Base-by-base conservation (phyloP, 73 alveolate species). In the Effrenium voratum region DNA sequence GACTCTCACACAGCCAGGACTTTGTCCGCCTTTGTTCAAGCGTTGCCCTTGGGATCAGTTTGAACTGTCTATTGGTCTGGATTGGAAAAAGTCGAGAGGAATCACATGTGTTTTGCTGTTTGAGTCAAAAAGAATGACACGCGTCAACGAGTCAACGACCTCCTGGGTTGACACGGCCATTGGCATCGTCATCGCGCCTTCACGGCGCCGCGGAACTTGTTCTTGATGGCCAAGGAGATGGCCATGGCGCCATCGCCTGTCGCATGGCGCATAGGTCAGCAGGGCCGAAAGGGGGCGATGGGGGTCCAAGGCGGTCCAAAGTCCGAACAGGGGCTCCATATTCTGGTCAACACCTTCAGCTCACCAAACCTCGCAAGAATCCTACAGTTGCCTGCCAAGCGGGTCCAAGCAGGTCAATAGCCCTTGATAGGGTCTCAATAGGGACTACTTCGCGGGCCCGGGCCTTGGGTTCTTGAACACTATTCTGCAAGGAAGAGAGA, bases 211-310 rank as follows among this genome's bases (percentile, higher is more conserved):
- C 13, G 60, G 75, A 76, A 90, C 75, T 90, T 90, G 97, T 90
- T 90, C 88, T 90, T 46, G 76, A 90, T 90, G 41, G 97, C 97
- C 76, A 90, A 47, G 43, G 97, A 90, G 32, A 90, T 90, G 10
- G 97, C 88, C 38, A 90, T 76, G 5, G 97, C 82, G 22, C 97
- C 97, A 46, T 90, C 97, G 15, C 97, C 97, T 90, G 15, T n/a
- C 32, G 38, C 72, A 52, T 52, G 28, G 28, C 66, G 10, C 72
- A 3, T 24, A 57, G 1, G 19, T 26, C 19, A 57, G 72, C 34
- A 24, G 28, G 28, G 72, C 19, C 28, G 66, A 19, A 52, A 52
- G 28, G 34, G 2, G 73, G 73, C 34, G 30, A 59, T 26, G 2
- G 73, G 30, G 30, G 22, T 5, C 73, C 73, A 59, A 28, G 24